Percentiles rank a stretch among this genome's conserved stretches.
phyloP scores from a whole-genome alignment of 2,329 filamentous ascomycete genomes.

The Neofusicoccum laricinum region DNA sequence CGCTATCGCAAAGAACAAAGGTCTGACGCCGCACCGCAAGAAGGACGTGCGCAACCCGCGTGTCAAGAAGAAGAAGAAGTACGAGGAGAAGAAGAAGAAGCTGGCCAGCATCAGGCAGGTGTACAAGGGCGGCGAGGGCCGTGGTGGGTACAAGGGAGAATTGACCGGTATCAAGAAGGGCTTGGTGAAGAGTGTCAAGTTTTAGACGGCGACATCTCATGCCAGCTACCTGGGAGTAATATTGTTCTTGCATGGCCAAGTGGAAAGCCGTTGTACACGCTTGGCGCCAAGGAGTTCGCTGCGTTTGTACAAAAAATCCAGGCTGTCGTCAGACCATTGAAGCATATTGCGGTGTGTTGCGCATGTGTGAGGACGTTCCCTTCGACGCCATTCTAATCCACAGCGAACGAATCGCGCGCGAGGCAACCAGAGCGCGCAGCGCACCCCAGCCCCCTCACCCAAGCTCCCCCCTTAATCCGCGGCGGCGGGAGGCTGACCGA shows the following conservation, averaged over 20 bases:
- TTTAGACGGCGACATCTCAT: conserved; percentile 54
- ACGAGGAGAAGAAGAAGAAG: conserved; percentile 97
- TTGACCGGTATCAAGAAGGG: conserved; percentile 92
- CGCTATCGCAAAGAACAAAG: conserved; percentile 96
- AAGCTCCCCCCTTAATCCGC: neutral
- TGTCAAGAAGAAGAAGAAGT: conserved; percentile 98
- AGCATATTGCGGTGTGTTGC: neutral
- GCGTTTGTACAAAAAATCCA: neutral
- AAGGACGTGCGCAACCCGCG: conserved; percentile 94
- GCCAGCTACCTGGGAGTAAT: neutral
- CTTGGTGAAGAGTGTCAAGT: conserved; percentile 87
- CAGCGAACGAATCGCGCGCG: neutral
- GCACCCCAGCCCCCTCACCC: neutral
- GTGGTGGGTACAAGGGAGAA: conserved; percentile 86
- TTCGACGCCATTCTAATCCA: neutral
- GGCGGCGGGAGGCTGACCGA: conserved; percentile 8
- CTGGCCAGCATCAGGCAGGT: conserved; percentile 78
- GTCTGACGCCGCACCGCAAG: conserved; percentile 80
- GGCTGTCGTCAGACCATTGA: neutral
- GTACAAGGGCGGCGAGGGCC: conserved; percentile 81
- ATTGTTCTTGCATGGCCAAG: neutral
- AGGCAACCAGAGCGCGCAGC: neutral
- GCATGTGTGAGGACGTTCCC: neutral
- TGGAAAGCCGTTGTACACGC: neutral
- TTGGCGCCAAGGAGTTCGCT: conserved; percentile 8